Base-by-base conservation (phyloP, 257 asterid species). In the Fraxinus anomala region DNA sequence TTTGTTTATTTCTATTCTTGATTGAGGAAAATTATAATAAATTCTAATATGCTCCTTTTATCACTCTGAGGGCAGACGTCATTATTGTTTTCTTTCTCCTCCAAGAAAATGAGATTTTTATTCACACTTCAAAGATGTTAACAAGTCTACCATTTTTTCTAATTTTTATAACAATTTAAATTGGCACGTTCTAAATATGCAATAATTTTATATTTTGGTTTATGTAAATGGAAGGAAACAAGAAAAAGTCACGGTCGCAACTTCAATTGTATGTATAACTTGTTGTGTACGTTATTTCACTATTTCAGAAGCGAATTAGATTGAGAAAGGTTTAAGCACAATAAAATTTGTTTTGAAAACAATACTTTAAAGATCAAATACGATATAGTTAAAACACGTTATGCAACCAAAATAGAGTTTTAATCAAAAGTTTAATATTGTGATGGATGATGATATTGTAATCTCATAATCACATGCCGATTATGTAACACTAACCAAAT, bases 131-230 rank as follows among this genome's bases (percentile, higher is more conserved):
- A 49, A 49, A 76, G 13, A n/a, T n/a, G 30, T 28, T 49, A 31
- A 26, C 9, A 67, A n/a, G 4, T 34, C 63, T 70, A 10, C 2
- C 44, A 72, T 2, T 71, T 77, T 78, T 78, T 72, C 74, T 28
- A 6, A 68, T 8, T 71, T 65, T 73, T 47, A 73, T 73, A 3
- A 73, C 9, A 42, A 63, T 6, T 40, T 63, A 72, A 28, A 63
- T 33, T 33, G 36, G 36, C 36, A 33, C 36, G 4, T 33, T 33
- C 36, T 33, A 33, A 33, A 33, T 33, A 33, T 33, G 36, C 36
- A 1, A 33, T 33, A 33, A 33, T 33, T 33, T 33, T 33, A 33
- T 33, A 33, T 33, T 33, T 33, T 33, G 36, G 36, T 33, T 33
- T 33, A 4, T 33, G 36, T 0, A 33, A 33, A 33, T 33, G 36